Evolutionary conservation across 2,329 filamentous ascomycete species (phyloP).

Genomic region (Pyrenophora graminea): DNA sequence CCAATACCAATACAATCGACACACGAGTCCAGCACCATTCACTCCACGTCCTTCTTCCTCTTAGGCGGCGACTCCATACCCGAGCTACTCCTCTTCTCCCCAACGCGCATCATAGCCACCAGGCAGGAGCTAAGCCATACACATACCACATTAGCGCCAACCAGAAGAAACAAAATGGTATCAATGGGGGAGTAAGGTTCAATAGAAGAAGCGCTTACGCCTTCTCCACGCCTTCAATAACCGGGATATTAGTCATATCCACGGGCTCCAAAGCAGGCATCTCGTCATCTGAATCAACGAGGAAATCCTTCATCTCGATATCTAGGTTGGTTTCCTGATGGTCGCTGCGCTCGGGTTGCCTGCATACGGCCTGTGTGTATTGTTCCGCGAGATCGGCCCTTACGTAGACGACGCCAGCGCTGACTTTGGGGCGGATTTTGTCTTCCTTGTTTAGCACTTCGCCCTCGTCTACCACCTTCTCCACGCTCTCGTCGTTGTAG

Average conservation of each 20-base stretch:
- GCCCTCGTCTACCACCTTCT: slow-evolving; percentile 66
- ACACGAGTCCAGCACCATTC: no score
- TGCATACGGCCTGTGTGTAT: slow-evolving; percentile 59
- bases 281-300: slow-evolving; percentile 18
- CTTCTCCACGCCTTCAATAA: slow-evolving; percentile 38
- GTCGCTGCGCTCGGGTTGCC: slow-evolving; percentile 17
- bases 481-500: slow-evolving; percentile 89
- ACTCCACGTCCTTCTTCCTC: not conserved
- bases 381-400: slow-evolving; percentile 65
- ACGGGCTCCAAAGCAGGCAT: slow-evolving; percentile 9
- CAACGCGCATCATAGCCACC: not conserved
- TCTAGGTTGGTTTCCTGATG: not conserved
- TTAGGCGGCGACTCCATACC: not conserved
- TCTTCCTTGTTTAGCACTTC: slow-evolving; percentile 72
- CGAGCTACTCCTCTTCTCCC: not conserved
- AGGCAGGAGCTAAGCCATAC: not conserved
- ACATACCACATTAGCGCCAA: not conserved
- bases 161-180: no score
- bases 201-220: slow-evolving; percentile 20
- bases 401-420: slow-evolving; percentile 79
- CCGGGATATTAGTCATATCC: slow-evolving; percentile 17
- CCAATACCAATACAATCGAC: not conserved
- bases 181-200: not conserved
- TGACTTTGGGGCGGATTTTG: slow-evolving; percentile 52
- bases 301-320: slow-evolving; percentile 17